A percentile compares a stretch with the other conserved stretches of the same genome.
Evolutionary conservation across 306 rosid species (phyloP).

Genomic region (Carpinus viminea): DNA sequence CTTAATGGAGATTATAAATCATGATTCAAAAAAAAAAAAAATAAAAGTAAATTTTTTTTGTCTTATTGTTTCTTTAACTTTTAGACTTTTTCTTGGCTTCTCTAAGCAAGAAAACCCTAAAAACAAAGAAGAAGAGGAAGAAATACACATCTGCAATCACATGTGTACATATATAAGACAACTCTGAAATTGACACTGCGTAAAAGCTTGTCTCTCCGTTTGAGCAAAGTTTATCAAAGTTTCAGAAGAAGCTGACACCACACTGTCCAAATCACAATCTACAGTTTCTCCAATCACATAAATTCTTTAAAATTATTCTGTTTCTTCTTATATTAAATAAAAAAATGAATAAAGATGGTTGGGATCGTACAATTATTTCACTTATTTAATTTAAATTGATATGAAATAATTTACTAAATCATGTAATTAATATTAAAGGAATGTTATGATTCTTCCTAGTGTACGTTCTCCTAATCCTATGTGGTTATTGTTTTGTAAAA

Average conservation of each 20-base stretch:
- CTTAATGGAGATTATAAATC: no score
- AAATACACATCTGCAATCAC: slow-evolving; percentile 19
- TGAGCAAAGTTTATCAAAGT: slow-evolving; percentile 35
- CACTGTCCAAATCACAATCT: slow-evolving; percentile 23
- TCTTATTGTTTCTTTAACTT: background rate
- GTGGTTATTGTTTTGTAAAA: no score
- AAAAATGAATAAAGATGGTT: no score
- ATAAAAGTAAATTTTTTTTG: background rate
- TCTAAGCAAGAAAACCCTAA: background rate
- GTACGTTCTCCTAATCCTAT: no score
- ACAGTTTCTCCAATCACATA: background rate
- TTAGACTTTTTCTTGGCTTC: background rate
- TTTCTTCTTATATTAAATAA: no score
- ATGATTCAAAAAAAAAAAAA: no score
- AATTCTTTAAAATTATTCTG: background rate
- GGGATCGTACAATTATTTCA: no score
- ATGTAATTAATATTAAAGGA: no score
- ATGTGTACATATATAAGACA: slow-evolving; percentile 44
- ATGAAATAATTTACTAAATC: no score
- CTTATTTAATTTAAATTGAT: no score
- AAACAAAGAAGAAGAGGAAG: no score
- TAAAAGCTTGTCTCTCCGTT: slow-evolving; percentile 38
- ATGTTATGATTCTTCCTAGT: no score
- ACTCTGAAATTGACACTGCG: slow-evolving; percentile 39
- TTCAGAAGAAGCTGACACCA: slow-evolving; percentile 28